Conservation (phyloP, 352 stramenopile genomes). For the Lagenidium giganteum region DNA sequence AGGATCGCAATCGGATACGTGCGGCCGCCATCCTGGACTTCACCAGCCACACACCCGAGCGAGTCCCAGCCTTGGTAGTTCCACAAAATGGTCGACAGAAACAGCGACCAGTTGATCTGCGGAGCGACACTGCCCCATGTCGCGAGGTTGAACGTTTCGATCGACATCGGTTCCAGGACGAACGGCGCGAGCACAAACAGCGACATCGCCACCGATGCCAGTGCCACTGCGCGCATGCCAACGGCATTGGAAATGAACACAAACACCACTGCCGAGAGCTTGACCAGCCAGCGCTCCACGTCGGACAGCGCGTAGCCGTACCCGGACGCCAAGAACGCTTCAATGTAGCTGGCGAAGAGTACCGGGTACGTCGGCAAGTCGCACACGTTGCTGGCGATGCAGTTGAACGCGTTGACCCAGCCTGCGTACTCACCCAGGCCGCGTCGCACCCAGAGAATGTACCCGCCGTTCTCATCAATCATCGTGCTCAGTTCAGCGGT, state of each 20-base stretch:
- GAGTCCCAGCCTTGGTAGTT: conserved; percentile 82
- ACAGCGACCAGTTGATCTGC: conserved; percentile 62
- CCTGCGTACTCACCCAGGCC: conserved; percentile 56
- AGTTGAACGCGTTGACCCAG: conserved; percentile 75
- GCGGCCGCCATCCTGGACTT: conserved; percentile 59
- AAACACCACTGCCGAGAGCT: conserved; percentile 43
- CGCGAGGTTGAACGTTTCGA: conserved; percentile 56
- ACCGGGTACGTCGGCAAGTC: conserved; percentile 71
- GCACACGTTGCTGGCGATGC: conserved; percentile 65
- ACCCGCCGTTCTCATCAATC: conserved; percentile 70
- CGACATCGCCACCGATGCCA: conserved; percentile 64
- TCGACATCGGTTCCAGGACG: conserved; percentile 49
- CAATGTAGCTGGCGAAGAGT: conserved; percentile 63
- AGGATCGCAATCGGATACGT: conserved; percentile 69
- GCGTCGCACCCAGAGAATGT: conserved; percentile 67
- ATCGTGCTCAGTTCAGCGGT: conserved; percentile 69
- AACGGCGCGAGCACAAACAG: conserved; percentile 68
- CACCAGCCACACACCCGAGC: conserved; percentile 62
- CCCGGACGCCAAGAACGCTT: conserved; percentile 49
- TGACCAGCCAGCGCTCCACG: conserved; percentile 53
- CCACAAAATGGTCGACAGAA: conserved; percentile 72
- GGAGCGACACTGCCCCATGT: conserved; percentile 58
- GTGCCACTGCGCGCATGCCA: conserved; percentile 56
- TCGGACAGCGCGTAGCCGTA: conserved; percentile 42
- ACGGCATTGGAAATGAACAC: conserved; percentile 57